A percentile compares a stretch with the other conserved stretches of the same genome.
Evolutionary conservation across 2,329 filamentous ascomycete genomes (phyloP).

Genomic region (Trichoderma lentiforme): DNA sequence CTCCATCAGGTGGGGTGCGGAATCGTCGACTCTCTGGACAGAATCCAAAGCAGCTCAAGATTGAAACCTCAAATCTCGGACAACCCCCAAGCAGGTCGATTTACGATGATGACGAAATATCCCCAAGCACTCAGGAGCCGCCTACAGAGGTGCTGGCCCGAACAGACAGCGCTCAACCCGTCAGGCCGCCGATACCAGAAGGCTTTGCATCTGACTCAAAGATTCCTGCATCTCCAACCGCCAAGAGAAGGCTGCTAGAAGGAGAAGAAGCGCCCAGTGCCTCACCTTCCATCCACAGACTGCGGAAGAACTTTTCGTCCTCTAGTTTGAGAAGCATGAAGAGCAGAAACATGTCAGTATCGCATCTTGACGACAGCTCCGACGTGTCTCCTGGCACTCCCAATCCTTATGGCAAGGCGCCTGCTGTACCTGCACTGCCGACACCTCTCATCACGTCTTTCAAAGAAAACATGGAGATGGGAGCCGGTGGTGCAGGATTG

Average conservation of each 20-base stretch:
- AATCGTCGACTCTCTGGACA: slow-evolving; percentile 77
- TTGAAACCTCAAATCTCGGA: slow-evolving; percentile 62
- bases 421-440: slow-evolving; percentile 57
- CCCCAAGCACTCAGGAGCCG: slow-evolving; percentile 13
- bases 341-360: slow-evolving; percentile 68
- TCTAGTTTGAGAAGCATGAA: slow-evolving; percentile 69
- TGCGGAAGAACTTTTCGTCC: slow-evolving; percentile 66
- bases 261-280: slow-evolving; percentile 43
- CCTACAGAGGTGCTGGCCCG: not conserved
- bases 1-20: slow-evolving; percentile 56
- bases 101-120: slow-evolving; percentile 11
- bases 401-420: slow-evolving; percentile 57
- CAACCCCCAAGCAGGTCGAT: slow-evolving; percentile 21
- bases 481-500: slow-evolving; percentile 59
- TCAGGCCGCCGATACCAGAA: slow-evolving; percentile 28
- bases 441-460: slow-evolving; percentile 65
- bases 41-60: slow-evolving; percentile 79
- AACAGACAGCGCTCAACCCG: slow-evolving; percentile 5
- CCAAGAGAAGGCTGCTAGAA: slow-evolving; percentile 33
- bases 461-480: slow-evolving; percentile 51
- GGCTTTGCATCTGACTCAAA: slow-evolving; percentile 29
- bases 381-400: slow-evolving; percentile 74
- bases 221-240: slow-evolving; percentile 31
- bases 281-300: slow-evolving; percentile 51
- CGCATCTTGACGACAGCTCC: slow-evolving; percentile 57